Base-by-base conservation (phyloP, 305 asterid species). In the Fraxinus platypoda region DNA sequence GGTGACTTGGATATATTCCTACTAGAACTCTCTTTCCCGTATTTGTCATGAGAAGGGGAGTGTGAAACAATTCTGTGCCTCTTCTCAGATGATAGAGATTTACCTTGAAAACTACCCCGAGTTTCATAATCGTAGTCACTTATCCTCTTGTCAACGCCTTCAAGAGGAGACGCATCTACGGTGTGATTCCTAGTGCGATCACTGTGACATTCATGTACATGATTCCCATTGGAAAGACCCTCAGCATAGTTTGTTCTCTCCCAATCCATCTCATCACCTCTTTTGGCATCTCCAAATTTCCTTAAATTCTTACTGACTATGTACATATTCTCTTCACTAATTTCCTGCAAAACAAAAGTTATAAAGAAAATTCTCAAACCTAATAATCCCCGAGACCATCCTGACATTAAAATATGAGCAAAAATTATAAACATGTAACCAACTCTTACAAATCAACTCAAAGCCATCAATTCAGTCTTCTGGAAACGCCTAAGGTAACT, bases 401-500 rank as follows among this genome's bases (percentile, higher is more conserved):
- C 64, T 75, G 54, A 74, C 73, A 77, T 73, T 81, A 81, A 59
- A 87, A 74, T 66, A 77, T 86, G 35, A 49, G 80, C 87, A 79
- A 82, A 86, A 86, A 75, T 33, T 85, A 46, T 80, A 84, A 81
- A 75, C 91, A 86, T 84, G 76, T 87, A 88, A 88, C 89, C 87
- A 90, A 88, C 84, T 92, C 97, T 94, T 92, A 94, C 97, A 88
- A 88, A 94, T 92, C 94, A 88, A 87, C 75, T 87, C 90, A 90
- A 89, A 86, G 93, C 93, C 98, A 94, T 90, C 94, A 89, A 90
- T 91, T 90, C 94, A 85, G 92, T 84, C 96, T 88, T 92, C 98
- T 86, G 90, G 93, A 88, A 84, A 89, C 88, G 87, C 93, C 88
- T 90, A 91, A 83, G 85, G 85, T 82, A 91, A 87, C 90, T 87